Evolutionary conservation across 768 basidiomycete species (phyloP).

Genomic region (Amanita thiersii): DNA sequence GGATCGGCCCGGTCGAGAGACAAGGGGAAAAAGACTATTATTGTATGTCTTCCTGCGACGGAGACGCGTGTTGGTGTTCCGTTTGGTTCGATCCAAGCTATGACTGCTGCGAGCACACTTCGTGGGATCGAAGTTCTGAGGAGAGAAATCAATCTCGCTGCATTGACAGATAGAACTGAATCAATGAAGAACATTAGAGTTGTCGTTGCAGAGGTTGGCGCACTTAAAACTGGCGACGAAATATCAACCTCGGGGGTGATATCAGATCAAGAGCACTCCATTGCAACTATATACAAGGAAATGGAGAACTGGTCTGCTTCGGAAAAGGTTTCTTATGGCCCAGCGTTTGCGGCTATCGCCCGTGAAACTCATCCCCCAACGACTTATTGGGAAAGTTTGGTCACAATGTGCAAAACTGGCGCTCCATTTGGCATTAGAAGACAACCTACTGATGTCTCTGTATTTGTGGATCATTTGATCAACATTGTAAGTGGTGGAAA

Average conservation of each 20-base stretch:
- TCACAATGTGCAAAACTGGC: constrained; percentile 27
- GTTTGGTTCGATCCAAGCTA: constrained; percentile 56
- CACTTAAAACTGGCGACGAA: constrained; percentile 1
- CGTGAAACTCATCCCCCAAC: constrained; percentile 20
- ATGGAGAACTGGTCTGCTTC: constrained; percentile 71
- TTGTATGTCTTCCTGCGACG: constrained; percentile 69
- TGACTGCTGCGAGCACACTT: constrained; percentile 68
- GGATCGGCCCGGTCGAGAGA: constrained; percentile 49
- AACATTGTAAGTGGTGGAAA: constrained; percentile 53
- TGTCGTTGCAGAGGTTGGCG: constrained; percentile 68
- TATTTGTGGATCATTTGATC: constrained; percentile 52
- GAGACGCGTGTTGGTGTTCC: constrained; percentile 72
- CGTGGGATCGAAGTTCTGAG: constrained; percentile 69
- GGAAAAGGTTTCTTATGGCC: constrained; percentile 65
- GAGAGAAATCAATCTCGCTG: constrained; percentile 57
- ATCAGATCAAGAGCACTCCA: neutral
- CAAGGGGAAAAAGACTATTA: constrained; percentile 49
- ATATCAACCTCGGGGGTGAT: neutral
- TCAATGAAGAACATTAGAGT: constrained; percentile 62
- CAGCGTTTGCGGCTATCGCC: constrained; percentile 50
- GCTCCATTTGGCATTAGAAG: constrained; percentile 34
- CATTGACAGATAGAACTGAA: constrained; percentile 44
- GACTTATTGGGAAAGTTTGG: constrained; percentile 21
- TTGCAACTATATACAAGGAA: constrained; percentile 29
- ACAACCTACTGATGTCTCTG: constrained; percentile 45